Evolutionary conservation across 2,329 filamentous ascomycete species (phyloP).

Genomic region (Claviceps lovelessii): DNA sequence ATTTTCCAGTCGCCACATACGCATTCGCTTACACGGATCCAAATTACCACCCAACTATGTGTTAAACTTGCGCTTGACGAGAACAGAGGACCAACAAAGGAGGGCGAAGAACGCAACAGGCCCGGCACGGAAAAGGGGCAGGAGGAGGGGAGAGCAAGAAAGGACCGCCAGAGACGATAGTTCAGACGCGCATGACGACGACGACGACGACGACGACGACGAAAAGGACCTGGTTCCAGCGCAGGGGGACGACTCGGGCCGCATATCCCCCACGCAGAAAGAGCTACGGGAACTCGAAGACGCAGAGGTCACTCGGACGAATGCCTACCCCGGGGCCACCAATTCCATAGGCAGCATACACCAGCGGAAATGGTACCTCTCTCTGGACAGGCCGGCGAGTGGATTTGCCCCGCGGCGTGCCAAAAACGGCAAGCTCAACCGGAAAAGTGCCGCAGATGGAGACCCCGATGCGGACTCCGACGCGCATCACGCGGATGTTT

Average conservation of each 20-base stretch:
- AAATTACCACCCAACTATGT: constrained; percentile 40
- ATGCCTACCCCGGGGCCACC: constrained; percentile 50
- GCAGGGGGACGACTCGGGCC: constrained; percentile 5
- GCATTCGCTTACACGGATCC: constrained; percentile 38
- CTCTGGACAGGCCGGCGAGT: constrained; percentile 43
- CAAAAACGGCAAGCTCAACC: constrained; percentile 4
- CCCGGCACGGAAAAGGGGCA: not conserved
- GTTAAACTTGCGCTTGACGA: constrained; percentile 38
- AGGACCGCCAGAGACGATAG: not conserved
- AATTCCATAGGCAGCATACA: constrained; percentile 55
- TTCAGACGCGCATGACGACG: not conserved
- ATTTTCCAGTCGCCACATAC: constrained; percentile 42
- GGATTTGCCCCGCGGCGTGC: constrained; percentile 34
- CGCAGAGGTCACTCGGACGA: constrained; percentile 40
- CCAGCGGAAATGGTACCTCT: constrained; percentile 52
- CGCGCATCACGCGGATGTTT: not conserved
- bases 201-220: constrained; percentile 7
- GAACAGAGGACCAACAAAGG: constrained; percentile 24
- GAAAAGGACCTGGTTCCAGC: constrained; percentile 10
- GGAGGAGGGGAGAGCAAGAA: not conserved
- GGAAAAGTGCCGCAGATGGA: constrained; percentile 3
- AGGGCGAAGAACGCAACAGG: constrained; percentile 11
- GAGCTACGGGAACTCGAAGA: constrained; percentile 34
- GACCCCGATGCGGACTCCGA: not conserved
- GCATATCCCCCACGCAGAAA: constrained; percentile 22